These are phyloP conservation scores for Eucalyptus pauciflora DNA, from an alignment of 345 rosid species.

Conservation along the genomic window DNA sequence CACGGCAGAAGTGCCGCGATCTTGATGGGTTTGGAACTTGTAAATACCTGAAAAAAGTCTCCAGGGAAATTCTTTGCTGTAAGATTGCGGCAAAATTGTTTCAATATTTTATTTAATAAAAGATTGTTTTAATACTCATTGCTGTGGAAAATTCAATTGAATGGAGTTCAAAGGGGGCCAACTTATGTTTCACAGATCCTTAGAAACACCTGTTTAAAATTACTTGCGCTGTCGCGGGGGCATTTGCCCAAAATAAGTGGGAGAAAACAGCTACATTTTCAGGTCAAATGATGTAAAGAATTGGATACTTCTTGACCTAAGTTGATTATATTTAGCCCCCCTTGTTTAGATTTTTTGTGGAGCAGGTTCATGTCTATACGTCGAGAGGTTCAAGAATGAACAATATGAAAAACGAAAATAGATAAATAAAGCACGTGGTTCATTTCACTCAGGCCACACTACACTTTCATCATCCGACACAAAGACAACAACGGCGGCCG, in stretches of 20 bases:
- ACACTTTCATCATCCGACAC: not conserved
- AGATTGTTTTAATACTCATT: not conserved
- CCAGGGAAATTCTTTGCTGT: not conserved
- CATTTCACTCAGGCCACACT: not conserved
- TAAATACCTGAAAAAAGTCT: not conserved
- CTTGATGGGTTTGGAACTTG: not conserved
- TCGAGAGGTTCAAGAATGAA: not conserved
- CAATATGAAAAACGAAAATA: not conserved
- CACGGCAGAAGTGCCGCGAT: not conserved
- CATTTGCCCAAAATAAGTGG: not conserved
- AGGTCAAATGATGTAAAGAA: not conserved
- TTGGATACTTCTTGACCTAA: not conserved
- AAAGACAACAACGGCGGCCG: not conserved
- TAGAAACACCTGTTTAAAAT: not conserved
- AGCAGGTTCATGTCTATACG: not conserved
- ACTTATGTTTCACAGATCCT: not conserved
- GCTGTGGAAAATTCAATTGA: not conserved
- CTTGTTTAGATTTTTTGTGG: not conserved
- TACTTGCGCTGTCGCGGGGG: rapidly evolving
- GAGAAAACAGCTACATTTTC: not conserved
- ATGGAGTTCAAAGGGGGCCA: not conserved
- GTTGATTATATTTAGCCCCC: not conserved
- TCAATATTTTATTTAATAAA: not conserved
- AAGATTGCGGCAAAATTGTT: not conserved
- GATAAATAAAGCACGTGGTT: not conserved